Evolutionary conservation across 257 asterid genomes (phyloP).

Genomic region (Osmanthus fragrans): DNA sequence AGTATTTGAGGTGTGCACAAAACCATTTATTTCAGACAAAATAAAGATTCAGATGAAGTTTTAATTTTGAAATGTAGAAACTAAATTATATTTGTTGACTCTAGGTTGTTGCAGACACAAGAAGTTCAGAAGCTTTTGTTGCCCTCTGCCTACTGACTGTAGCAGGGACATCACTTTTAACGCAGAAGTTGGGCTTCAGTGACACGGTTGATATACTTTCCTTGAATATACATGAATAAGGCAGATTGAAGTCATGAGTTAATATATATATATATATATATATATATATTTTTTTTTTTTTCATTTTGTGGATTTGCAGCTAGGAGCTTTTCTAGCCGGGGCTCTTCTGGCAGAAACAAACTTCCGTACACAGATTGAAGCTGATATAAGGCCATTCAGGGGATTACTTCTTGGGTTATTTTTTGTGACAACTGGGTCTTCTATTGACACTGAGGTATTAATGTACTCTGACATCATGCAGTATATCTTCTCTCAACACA

Average conservation of each 20-base stretch:
- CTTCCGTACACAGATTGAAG: conserved; percentile 97
- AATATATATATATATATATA: not conserved
- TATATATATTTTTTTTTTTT: not conserved
- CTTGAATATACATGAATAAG: conserved; percentile 18
- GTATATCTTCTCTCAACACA: not conserved
- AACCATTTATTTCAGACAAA: conserved; percentile 11
- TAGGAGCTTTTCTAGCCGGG: conserved; percentile 98
- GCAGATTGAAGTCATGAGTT: conserved; percentile 14
- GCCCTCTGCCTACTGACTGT: conserved; percentile 96
- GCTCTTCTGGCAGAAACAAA: conserved; percentile 95
- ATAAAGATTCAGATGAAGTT: conserved; percentile 16
- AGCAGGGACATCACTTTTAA: conserved; percentile 94
- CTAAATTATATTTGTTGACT: conserved; percentile 34
- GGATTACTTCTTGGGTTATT: conserved; percentile 96
- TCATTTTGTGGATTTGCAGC: conserved; percentile 47
- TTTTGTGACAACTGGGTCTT: conserved; percentile 96
- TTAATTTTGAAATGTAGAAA: conserved; percentile 8
- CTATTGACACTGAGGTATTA: conserved; percentile 91
- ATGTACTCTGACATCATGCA: conserved; percentile 4
- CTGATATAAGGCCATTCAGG: conserved; percentile 98
- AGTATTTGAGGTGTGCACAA: conserved; percentile 77
- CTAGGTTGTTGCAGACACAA: conserved; percentile 95
- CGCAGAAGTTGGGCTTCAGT: conserved; percentile 95
- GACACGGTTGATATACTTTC: conserved; percentile 75
- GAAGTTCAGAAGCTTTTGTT: conserved; percentile 98